Percentiles rank a stretch among this genome's conserved stretches.
phyloP scores from a whole-genome alignment of 2,329 filamentous ascomycete species.

The Huntiella omanensis region DNA sequence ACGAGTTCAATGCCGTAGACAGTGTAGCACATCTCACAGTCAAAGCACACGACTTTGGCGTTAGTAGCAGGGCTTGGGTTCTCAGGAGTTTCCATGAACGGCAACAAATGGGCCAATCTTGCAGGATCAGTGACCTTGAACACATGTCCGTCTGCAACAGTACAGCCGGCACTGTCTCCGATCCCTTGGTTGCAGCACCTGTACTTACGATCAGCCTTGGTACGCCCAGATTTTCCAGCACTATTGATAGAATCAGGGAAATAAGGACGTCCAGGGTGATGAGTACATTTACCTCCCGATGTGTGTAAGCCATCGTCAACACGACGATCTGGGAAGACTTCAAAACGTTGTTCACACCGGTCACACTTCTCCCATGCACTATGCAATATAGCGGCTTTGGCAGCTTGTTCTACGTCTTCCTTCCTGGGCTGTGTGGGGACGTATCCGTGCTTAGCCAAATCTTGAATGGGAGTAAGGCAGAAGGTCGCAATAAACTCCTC shows the following conservation, averaged over 20 bases:
- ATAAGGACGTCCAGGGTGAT: constrained; percentile 60
- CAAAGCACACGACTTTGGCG: constrained; percentile 59
- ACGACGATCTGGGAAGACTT: constrained; percentile 75
- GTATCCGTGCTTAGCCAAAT: constrained; percentile 55
- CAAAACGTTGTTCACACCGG: constrained; percentile 68
- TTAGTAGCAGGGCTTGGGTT: constrained; percentile 30
- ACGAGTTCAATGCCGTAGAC: constrained; percentile 75
- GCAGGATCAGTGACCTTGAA: constrained; percentile 68
- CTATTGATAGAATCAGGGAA: constrained; percentile 37
- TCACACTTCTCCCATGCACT: constrained; percentile 78
- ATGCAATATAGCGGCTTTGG: constrained; percentile 43
- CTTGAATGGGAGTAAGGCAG: constrained; percentile 43
- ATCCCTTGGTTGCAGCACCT: constrained; percentile 62
- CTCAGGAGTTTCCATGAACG: constrained; percentile 60
- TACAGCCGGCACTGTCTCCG: constrained; percentile 59
- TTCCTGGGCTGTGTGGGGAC: constrained; percentile 47
- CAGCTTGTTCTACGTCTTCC: constrained; percentile 47
- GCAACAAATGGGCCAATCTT: constrained; percentile 57
- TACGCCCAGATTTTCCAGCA: constrained; percentile 22
- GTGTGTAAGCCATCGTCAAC: constrained; percentile 57
- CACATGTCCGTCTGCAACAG: constrained; percentile 53
- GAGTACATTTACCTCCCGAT: constrained; percentile 57
- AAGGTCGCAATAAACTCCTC: constrained; percentile 47
- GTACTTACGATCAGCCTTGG: constrained; percentile 25
- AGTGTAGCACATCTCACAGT: constrained; percentile 97